These are phyloP conservation scores for Solanum chmielewskii DNA, from an alignment of 257 asterid species.

Conservation along the genomic window DNA sequence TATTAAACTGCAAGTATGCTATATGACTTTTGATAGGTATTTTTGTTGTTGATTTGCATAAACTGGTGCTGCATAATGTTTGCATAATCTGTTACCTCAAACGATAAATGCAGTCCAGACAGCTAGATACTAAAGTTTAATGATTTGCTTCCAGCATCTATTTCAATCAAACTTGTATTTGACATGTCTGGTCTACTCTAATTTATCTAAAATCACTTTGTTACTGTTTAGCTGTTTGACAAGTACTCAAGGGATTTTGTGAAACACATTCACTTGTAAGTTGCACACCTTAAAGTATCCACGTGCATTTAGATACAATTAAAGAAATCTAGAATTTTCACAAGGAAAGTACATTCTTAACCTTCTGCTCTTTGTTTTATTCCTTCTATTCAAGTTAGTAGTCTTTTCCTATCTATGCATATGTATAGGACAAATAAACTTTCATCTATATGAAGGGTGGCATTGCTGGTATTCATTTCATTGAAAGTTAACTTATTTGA, in stretches of 20 bases:
- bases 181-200: not conserved
- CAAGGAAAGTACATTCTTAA: not conserved
- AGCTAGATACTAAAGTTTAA: not conserved
- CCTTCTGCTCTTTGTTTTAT: not conserved
- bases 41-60: conserved; percentile 33
- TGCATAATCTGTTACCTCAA: not conserved
- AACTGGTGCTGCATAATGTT: not conserved
- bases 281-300: not conserved
- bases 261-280: not conserved
- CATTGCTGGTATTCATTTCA: not conserved
- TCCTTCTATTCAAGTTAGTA: not conserved
- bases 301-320: not conserved
- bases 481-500: not conserved
- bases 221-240: not conserved
- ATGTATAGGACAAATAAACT: not conserved
- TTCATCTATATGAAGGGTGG: not conserved
- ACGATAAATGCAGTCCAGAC: not conserved
- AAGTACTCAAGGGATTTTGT: not conserved
- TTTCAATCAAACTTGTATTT: not conserved
- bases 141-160: not conserved
- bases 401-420: not conserved
- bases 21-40: conserved; percentile 47
- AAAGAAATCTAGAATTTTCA: not conserved
- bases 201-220: not conserved
- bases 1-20: conserved; percentile 93